Evolutionary conservation across 768 basidiomycete species (phyloP).

Genomic region (Gloeophyllum trabeum): DNA sequence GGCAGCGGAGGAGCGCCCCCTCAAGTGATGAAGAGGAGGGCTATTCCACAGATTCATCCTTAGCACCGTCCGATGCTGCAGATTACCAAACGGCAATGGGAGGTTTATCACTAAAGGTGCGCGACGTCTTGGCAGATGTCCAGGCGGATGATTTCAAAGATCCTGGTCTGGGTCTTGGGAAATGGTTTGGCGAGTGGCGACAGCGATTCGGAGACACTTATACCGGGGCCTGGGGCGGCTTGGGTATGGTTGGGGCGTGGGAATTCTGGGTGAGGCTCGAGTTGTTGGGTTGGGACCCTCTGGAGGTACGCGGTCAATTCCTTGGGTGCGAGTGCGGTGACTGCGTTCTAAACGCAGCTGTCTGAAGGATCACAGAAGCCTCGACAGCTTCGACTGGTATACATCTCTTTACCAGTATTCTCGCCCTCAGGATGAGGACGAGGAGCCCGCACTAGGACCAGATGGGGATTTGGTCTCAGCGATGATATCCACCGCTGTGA

Average conservation of each 20-base stretch:
- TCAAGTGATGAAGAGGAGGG: slow-evolving; percentile 51
- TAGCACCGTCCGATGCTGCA: slow-evolving; percentile 51
- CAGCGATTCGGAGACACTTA: slow-evolving; percentile 72
- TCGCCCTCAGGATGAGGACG: slow-evolving; percentile 27
- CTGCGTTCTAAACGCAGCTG: slow-evolving; percentile 6
- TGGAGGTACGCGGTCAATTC: too few species aligned
- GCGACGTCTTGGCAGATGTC: slow-evolving; percentile 69
- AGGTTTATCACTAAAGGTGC: slow-evolving; percentile 37
- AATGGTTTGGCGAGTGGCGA: slow-evolving; percentile 64
- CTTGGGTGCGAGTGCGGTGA: too few species aligned
- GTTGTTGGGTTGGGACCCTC: slow-evolving; percentile 78
- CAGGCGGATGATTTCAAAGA: slow-evolving; percentile 75
- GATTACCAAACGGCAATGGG: slow-evolving; percentile 59
- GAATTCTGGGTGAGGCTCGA: slow-evolving; percentile 92
- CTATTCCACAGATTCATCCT: slow-evolving; percentile 75
- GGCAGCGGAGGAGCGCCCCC: slow-evolving; percentile 19
- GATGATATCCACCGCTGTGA: slow-evolving; percentile 77
- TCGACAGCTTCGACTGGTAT: slow-evolving; percentile 86
- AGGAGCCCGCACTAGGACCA: slow-evolving; percentile 55
- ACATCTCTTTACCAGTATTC: slow-evolving; percentile 70
- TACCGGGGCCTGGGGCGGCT: slow-evolving; percentile 78
- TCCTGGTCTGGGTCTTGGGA: slow-evolving; percentile 59
- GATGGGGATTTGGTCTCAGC: slow-evolving; percentile 83
- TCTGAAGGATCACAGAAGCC: slow-evolving; percentile 33
- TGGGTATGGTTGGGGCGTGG: slow-evolving; percentile 83